A percentile compares a stretch with the other conserved stretches of the same genome.
Evolutionary conservation across 805 yeast species (phyloP).

Genomic region (Candida caryicola): DNA sequence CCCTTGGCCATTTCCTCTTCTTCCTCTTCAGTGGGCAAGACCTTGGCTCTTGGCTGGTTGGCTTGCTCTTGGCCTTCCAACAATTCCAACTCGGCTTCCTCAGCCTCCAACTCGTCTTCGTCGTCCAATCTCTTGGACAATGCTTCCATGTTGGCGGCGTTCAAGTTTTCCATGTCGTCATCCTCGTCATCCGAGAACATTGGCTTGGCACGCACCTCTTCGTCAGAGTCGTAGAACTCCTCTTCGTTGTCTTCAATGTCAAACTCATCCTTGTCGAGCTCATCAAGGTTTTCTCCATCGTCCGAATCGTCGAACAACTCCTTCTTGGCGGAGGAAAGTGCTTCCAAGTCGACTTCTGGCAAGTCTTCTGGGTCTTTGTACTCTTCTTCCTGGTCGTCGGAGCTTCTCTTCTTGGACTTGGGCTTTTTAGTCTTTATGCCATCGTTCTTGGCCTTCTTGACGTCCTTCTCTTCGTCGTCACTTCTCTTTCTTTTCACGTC

Average conservation of each 20-base stretch:
- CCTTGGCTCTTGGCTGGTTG: constrained; percentile 69
- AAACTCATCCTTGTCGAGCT: constrained; percentile 25
- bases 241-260: constrained; percentile 39
- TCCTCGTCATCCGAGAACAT: constrained; percentile 80
- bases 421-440: constrained; percentile 18
- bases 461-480: constrained; percentile 19
- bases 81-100: constrained; percentile 52
- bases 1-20: constrained; percentile 46
- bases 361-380: constrained; percentile 38
- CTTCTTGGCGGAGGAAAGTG: constrained; percentile 65
- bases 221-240: constrained; percentile 54
- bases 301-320: constrained; percentile 76
- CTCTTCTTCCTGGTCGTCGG: constrained; percentile 34
- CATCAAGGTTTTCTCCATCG: constrained; percentile 29
- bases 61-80: constrained; percentile 47
- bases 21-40: constrained; percentile 73
- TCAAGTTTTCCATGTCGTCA: constrained; percentile 56
- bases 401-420: constrained; percentile 22
- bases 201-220: constrained; percentile 58
- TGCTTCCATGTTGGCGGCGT: constrained; percentile 82
- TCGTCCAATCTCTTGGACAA: constrained; percentile 66
- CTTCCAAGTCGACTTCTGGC: constrained; percentile 68
- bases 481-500: constrained; percentile 11
- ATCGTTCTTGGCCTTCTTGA: constrained; percentile 12
- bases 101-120: constrained; percentile 46